A percentile compares a stretch with the other conserved stretches of the same genome.
These are phyloP conservation scores for Malassezia japonica DNA, from an alignment of 1,284 basidiomycete genomes.

Conservation along the genomic window DNA sequence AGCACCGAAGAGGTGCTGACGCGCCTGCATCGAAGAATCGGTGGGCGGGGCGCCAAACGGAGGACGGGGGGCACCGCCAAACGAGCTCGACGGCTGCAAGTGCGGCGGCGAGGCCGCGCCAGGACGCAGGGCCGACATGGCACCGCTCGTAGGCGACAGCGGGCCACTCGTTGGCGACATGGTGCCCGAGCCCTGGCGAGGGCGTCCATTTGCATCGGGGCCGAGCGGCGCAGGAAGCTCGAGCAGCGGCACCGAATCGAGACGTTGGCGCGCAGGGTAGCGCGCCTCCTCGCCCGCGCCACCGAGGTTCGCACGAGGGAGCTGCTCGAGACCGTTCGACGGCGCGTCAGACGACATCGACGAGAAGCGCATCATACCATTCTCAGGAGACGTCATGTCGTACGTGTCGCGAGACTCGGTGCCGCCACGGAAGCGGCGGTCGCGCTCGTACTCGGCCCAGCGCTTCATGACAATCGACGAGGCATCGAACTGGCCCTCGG, in stretches of 20 bases:
- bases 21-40: conserved; percentile 1
- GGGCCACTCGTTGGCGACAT: not conserved
- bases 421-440: conserved; percentile 81
- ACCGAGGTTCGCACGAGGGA: conserved; percentile 1
- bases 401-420: conserved; percentile 68
- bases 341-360: conserved; percentile 9
- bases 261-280: conserved; percentile 22
- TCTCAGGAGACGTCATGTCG: conserved; percentile 34
- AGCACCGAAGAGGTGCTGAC: conserved; percentile 15
- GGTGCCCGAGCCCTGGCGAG: not conserved
- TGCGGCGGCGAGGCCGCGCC: not conserved
- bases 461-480: conserved; percentile 96
- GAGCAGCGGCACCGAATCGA: conserved; percentile 41
- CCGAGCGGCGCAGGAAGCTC: conserved; percentile 46
- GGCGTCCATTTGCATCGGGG: conserved; percentile 19
- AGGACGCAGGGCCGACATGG: too few relatives aligned
- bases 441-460: conserved; percentile 96
- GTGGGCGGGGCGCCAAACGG: not conserved
- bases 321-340: not conserved
- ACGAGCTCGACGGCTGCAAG: not conserved
- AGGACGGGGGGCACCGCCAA: not conserved
- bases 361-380: conserved; percentile 34
- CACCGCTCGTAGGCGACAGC: not conserved
- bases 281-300: not conserved
- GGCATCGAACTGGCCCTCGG: conserved; percentile 82